A percentile compares a stretch with the other conserved stretches of the same genome.
These are phyloP conservation scores for Camelina laxa DNA, from an alignment of 345 rosid genomes.

Conservation along the genomic window DNA sequence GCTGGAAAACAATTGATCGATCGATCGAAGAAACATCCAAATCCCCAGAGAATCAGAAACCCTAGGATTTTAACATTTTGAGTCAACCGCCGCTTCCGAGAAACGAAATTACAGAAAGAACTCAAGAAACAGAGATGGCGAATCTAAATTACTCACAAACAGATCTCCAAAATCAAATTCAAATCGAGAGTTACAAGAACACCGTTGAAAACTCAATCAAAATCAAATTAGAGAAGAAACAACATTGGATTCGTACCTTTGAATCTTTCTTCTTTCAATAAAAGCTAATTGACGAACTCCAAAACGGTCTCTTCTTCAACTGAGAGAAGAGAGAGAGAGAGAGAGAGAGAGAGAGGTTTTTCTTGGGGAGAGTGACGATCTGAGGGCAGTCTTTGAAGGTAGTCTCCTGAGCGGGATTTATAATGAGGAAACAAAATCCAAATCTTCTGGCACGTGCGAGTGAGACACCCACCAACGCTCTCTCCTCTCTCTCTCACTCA, in stretches of 20 bases:
- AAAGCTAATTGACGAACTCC: neutral
- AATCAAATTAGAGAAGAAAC: neutral
- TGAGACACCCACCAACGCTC: too few relatives aligned
- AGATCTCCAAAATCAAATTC: neutral
- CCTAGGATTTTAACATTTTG: neutral
- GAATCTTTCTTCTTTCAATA: slow-evolving; percentile 24
- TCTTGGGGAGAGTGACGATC: slow-evolving; percentile 31
- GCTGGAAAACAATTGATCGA: slow-evolving; percentile 13
- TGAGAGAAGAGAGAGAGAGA: slow-evolving; percentile 18
- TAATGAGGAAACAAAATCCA: slow-evolving; percentile 24
- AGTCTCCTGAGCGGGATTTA: slow-evolving; percentile 42
- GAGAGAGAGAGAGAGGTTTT: neutral
- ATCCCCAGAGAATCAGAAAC: neutral
- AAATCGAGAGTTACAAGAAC: slow-evolving; percentile 12
- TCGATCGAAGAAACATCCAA: neutral
- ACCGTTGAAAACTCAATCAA: neutral
- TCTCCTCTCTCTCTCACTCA: slow-evolving; percentile 3
- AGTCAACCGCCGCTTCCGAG: neutral
- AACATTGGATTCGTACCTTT: slow-evolving; percentile 22
- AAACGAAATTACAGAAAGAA: neutral
- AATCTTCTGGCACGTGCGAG: slow-evolving; percentile 30
- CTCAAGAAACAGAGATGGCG: neutral
- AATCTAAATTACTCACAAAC: neutral
- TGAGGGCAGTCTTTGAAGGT: slow-evolving; percentile 31
- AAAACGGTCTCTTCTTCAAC: slow-evolving; percentile 3